A percentile compares a stretch with the other conserved stretches of the same genome.
Evolutionary conservation across 78 protist genomes (phyloP).

Genomic region (Dictyostelium firmibasis): DNA sequence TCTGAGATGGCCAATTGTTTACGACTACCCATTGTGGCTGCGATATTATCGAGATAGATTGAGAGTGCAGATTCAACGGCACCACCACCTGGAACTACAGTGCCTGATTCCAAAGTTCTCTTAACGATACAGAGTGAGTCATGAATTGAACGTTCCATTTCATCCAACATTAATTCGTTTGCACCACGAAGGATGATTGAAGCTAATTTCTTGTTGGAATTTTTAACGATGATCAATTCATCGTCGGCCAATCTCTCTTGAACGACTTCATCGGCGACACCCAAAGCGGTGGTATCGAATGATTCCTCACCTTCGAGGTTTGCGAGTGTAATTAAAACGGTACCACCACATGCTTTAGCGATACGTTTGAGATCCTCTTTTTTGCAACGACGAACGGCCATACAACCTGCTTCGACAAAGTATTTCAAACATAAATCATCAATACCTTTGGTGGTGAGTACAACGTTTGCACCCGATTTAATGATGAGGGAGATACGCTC

Average conservation of each 20-base stretch:
- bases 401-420: constrained; percentile 96
- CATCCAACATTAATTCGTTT: constrained; percentile 93
- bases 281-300: constrained; percentile 92
- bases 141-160: constrained; percentile 97
- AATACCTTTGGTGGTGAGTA: constrained; percentile 98
- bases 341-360: constrained; percentile 97
- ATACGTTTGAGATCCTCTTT: constrained; percentile 96
- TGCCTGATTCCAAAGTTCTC: constrained; percentile 93
- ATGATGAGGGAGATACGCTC: constrained; percentile 91
- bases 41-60: constrained; percentile 96
- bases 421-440: constrained; percentile 96
- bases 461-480: constrained; percentile 98
- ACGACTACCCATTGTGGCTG: constrained; percentile 94
- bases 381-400: constrained; percentile 96
- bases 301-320: constrained; percentile 97
- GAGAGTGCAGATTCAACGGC: constrained; percentile 99
- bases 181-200: constrained; percentile 99
- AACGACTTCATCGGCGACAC: constrained; percentile 85
- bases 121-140: constrained; percentile 98
- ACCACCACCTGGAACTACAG: constrained; percentile 97
- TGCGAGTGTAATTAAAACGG: constrained; percentile 89
- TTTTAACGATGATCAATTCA: constrained; percentile 88
- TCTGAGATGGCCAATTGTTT: constrained; percentile 98
- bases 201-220: constrained; percentile 74
- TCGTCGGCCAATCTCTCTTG: constrained; percentile 96